A percentile compares a stretch with the other conserved stretches of the same genome.
Evolutionary conservation across 768 basidiomycete genomes (phyloP).

Genomic region (Amanita subjunquillea): DNA sequence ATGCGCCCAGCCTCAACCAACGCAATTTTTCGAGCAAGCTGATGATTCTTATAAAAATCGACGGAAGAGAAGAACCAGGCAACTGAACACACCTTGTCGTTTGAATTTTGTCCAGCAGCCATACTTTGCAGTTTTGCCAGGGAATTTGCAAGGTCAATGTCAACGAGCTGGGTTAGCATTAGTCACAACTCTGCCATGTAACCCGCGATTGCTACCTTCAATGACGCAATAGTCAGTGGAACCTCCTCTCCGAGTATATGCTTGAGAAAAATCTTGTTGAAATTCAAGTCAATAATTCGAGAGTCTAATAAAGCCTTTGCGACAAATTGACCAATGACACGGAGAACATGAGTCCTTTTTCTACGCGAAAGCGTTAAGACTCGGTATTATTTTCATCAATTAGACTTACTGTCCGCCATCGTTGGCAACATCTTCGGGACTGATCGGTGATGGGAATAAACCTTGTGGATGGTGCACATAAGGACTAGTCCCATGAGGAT

Average conservation of each 20-base stretch:
- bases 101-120: constrained; percentile 35
- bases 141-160: constrained; percentile 77
- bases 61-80: neutral
- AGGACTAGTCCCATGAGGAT: constrained; percentile 42
- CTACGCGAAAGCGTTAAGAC: constrained; percentile 25
- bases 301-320: constrained; percentile 97
- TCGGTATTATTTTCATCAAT: neutral
- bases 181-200: constrained; percentile 4
- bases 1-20: constrained; percentile 55
- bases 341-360: constrained; percentile 78
- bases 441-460: constrained; percentile 81
- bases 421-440: constrained; percentile 53
- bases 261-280: constrained; percentile 94
- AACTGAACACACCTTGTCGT: constrained; percentile 37
- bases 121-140: constrained; percentile 71
- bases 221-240: constrained; percentile 70
- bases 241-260: constrained; percentile 82
- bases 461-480: constrained; percentile 84
- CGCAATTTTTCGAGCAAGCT: constrained; percentile 48
- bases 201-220: constrained; percentile 45
- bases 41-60: constrained; percentile 1
- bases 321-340: constrained; percentile 90
- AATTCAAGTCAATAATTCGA: constrained; percentile 89
- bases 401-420: constrained; percentile 65
- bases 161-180: constrained; percentile 51